These are phyloP conservation scores for Solanum corneliomulleri DNA, from an alignment of 257 asterid genomes.

Conservation along the genomic window DNA sequence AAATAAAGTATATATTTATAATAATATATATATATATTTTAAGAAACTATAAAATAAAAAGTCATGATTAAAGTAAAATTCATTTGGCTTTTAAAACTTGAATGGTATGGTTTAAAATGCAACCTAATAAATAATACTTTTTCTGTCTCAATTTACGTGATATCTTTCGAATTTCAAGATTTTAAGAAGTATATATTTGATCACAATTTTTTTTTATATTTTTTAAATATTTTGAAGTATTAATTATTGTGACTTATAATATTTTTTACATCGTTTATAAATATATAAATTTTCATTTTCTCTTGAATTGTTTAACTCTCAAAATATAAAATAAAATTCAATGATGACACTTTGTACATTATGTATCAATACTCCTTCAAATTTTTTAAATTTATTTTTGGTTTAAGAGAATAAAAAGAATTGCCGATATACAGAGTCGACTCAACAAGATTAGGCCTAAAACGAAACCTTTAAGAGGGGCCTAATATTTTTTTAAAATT, in stretches of 20 bases:
- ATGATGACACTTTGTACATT: background rate
- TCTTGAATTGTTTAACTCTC: rapidly evolving
- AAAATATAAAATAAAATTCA: background rate
- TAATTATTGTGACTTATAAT: too few relatives aligned
- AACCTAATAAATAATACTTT: rapidly evolving
- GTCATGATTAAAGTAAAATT: background rate
- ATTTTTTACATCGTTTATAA: too few relatives aligned
- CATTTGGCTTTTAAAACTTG: background rate
- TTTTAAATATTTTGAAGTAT: too few relatives aligned
- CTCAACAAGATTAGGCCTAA: too few relatives aligned
- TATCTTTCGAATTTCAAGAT: rapidly evolving
- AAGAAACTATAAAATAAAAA: background rate
- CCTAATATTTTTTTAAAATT: too few relatives aligned
- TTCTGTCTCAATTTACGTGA: background rate
- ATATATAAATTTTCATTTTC: too few relatives aligned
- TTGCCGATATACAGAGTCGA: rapidly evolving
- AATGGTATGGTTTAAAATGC: too few relatives aligned
- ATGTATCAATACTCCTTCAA: background rate
- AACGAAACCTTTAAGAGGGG: too few relatives aligned
- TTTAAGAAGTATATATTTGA: too few relatives aligned
- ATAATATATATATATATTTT: too few relatives aligned
- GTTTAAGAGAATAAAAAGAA: background rate
- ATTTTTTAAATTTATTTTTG: rapidly evolving
- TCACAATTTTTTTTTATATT: rapidly evolving
- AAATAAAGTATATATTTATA: too few relatives aligned